phyloP scores from a whole-genome alignment of 768 basidiomycete species.

The Mycena olivaceomarginata region DNA sequence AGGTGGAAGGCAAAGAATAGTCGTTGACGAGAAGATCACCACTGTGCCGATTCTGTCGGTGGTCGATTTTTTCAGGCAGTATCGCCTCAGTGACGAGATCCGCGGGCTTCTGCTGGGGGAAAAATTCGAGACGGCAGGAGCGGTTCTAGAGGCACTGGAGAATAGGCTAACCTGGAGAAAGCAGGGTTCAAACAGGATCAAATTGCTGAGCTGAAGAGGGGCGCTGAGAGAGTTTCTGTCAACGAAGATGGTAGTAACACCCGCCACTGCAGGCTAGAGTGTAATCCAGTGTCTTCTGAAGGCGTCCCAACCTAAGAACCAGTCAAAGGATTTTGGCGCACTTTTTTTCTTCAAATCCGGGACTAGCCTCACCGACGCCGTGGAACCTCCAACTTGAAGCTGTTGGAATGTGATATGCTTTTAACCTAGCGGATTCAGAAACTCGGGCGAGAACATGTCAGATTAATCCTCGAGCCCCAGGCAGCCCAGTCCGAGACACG shows the following conservation, averaged over 20 bases:
- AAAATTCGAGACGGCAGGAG: conserved; percentile 13
- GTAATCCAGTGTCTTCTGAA: neutral
- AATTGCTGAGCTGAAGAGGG: conserved; percentile 16
- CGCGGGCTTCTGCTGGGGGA: neutral
- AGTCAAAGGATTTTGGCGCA: too few relatives aligned
- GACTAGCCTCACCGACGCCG: too few relatives aligned
- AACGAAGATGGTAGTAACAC: neutral
- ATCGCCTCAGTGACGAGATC: conserved; percentile 3
- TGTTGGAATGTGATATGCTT: too few relatives aligned
- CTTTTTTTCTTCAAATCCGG: too few relatives aligned
- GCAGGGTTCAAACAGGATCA: conserved; percentile 10
- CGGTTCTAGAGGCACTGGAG: neutral
- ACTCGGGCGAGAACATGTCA: too few relatives aligned
- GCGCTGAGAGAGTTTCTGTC: neutral
- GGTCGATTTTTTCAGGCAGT: conserved; percentile 11
- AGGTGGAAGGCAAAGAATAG: conserved; percentile 7
- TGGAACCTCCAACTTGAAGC: too few relatives aligned
- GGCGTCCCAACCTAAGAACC: too few relatives aligned
- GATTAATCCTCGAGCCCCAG: too few relatives aligned
- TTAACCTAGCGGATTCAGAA: too few relatives aligned
- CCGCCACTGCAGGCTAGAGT: neutral
- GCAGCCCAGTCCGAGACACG: too few relatives aligned
- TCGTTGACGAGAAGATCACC: conserved; percentile 11
- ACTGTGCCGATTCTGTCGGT: conserved; percentile 9
- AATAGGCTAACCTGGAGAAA: neutral